Percentiles rank a stretch among this genome's conserved stretches.
phyloP scores from a whole-genome alignment of 805 yeast genomes.

The Candida michaelii region DNA sequence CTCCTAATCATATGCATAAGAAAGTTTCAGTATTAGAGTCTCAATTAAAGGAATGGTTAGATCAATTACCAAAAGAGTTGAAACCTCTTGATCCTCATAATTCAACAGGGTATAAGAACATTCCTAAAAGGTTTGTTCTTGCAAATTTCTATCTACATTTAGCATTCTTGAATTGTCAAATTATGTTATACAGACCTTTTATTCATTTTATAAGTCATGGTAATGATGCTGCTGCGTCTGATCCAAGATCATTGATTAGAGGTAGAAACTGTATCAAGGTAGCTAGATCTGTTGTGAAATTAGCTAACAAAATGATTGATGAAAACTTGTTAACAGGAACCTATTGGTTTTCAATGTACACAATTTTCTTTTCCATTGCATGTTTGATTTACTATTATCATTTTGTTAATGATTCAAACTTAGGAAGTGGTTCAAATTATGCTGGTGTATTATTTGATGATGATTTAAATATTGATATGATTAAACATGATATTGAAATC shows the following conservation, averaged over 20 bases:
- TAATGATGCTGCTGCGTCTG: constrained; percentile 32
- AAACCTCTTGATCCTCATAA: constrained; percentile 66
- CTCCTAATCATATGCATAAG: constrained; percentile 39
- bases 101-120: constrained; percentile 14
- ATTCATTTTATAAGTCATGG: constrained; percentile 77
- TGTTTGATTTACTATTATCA: constrained; percentile 81
- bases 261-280: constrained; percentile 84
- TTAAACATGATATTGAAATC: constrained; percentile 73
- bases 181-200: constrained; percentile 83
- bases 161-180: constrained; percentile 73
- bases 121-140: constrained; percentile 59
- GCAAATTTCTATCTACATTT: constrained; percentile 75
- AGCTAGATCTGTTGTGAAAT: constrained; percentile 75
- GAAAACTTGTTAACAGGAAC: constrained; percentile 75
- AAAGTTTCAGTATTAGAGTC: constrained; percentile 63
- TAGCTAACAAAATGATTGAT: constrained; percentile 78
- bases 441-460: constrained; percentile 47
- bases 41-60: constrained; percentile 71
- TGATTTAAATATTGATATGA: constrained; percentile 52
- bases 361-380: constrained; percentile 86
- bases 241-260: constrained; percentile 63
- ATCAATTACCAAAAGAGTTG: constrained; percentile 65
- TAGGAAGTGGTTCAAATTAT: constrained; percentile 34
- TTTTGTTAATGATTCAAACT: constrained; percentile 34
- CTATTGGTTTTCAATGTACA: constrained; percentile 89